phyloP scores from a whole-genome alignment of 371 early-diverging fungal species.

The Syncephalastrum sp. region DNA sequence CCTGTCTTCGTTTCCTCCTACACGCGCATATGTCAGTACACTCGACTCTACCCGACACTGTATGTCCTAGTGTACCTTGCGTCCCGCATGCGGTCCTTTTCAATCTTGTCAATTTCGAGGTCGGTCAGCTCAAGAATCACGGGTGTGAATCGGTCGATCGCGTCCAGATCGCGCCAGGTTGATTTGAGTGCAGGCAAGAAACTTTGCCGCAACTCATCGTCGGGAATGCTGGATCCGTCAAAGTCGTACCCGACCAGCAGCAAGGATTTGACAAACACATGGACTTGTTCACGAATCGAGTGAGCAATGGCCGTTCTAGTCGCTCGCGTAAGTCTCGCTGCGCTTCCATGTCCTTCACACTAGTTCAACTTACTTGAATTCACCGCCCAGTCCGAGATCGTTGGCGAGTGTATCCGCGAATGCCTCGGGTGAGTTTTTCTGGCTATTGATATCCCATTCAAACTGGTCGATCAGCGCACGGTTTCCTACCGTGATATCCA shows the following conservation, averaged over 20 bases:
- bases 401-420: slow-evolving; percentile 69
- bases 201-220: slow-evolving; percentile 70
- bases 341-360: not conserved
- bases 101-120: slow-evolving; percentile 75
- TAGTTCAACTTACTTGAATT: slow-evolving; percentile 64
- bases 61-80: slow-evolving; percentile 24
- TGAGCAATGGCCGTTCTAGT: slow-evolving; percentile 87
- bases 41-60: too few relatives aligned
- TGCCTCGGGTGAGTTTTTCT: slow-evolving; percentile 70
- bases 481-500: slow-evolving; percentile 85
- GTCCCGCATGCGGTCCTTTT: slow-evolving; percentile 76
- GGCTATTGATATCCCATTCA: slow-evolving; percentile 88
- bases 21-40: too few relatives aligned
- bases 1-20: slow-evolving; percentile 83
- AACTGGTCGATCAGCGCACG: slow-evolving; percentile 84
- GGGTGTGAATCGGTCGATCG: slow-evolving; percentile 62
- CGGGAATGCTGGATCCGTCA: slow-evolving; percentile 59
- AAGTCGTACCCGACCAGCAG: slow-evolving; percentile 80
- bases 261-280: slow-evolving; percentile 79
- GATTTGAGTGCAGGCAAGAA: slow-evolving; percentile 66
- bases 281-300: slow-evolving; percentile 92
- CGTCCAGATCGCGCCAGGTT: slow-evolving; percentile 50
- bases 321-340: slow-evolving; percentile 3
- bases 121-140: slow-evolving; percentile 66
- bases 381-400: slow-evolving; percentile 73